phyloP scores from a whole-genome alignment of 352 stramenopile genomes.

The Globisporangium cystogenes region DNA sequence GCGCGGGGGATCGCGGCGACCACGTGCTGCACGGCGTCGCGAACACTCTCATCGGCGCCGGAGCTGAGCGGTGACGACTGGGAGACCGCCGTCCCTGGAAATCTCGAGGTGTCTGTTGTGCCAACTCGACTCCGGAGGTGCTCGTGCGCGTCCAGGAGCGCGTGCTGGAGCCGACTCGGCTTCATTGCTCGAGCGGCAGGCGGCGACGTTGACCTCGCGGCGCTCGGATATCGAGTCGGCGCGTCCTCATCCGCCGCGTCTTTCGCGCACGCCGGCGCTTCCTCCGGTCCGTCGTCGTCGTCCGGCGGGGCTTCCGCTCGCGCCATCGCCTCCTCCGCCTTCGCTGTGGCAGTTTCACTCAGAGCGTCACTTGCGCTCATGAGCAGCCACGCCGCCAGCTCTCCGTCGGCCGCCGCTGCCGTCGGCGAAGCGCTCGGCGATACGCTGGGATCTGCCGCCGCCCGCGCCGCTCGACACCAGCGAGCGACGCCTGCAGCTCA shows the following conservation, averaged over 20 bases:
- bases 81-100: too few species aligned
- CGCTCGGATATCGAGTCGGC: too few species aligned
- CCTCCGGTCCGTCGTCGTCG: background rate
- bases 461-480: slow-evolving; percentile 1
- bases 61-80: background rate
- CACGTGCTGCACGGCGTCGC: background rate
- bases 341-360: too few species aligned
- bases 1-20: background rate
- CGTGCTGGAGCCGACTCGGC: slow-evolving; percentile 16
- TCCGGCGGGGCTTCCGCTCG: background rate
- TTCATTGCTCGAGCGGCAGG: slow-evolving; percentile 5
- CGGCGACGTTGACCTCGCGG: background rate
- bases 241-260: too few species aligned
- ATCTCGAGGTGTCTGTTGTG: background rate
- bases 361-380: too few species aligned
- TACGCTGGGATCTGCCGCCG: slow-evolving; percentile 1
- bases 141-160: slow-evolving; percentile 11
- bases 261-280: background rate
- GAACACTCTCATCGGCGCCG: background rate
- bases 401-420: slow-evolving; percentile 21
- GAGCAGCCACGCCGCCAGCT: background rate
- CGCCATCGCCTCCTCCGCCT: too few species aligned
- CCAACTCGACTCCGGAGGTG: background rate
- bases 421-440: slow-evolving; percentile 35
- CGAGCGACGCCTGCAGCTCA: background rate